A percentile compares a stretch with the other conserved stretches of the same genome.
These are phyloP conservation scores for Phialocephala sp. DNA, from an alignment of 2,329 filamentous ascomycete species.

Conservation along the genomic window DNA sequence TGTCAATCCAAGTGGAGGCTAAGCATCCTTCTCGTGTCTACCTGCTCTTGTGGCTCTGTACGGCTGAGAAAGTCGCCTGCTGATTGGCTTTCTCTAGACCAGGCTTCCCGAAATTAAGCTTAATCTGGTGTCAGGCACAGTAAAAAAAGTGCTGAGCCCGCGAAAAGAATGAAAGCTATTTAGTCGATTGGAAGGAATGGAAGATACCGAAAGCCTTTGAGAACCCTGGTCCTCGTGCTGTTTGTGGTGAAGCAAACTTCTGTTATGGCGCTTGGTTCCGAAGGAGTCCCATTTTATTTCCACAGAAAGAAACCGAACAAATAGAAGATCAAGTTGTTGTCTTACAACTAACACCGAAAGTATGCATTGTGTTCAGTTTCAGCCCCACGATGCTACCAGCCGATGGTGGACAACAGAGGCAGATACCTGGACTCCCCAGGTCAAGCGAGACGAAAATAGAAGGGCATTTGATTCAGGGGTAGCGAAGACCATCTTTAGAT, in stretches of 20 bases:
- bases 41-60: conserved; percentile 2
- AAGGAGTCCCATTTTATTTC: conserved; percentile 8
- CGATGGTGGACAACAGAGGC: not conserved
- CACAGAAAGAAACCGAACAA: not conserved
- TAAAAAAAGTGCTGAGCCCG: not conserved
- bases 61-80: conserved; percentile 8
- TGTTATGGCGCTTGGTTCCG: not conserved
- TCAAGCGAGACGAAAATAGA: conserved; percentile 3
- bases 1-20: conserved; percentile 4
- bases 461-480: not conserved
- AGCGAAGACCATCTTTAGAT: not conserved
- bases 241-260: not conserved
- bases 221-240: not conserved
- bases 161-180: not conserved
- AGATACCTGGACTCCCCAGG: not conserved
- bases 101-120: conserved; percentile 11
- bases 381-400: conserved; percentile 4
- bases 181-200: no score
- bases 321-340: not conserved
- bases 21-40: conserved; percentile 14
- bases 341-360: not conserved
- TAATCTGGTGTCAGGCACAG: not conserved
- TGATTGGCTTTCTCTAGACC: not conserved
- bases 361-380: conserved; percentile 10
- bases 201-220: not conserved